Evolutionary conservation across 192 early-diverging fungal genomes (phyloP).

Genomic region (Umbelopsis isabellina): DNA sequence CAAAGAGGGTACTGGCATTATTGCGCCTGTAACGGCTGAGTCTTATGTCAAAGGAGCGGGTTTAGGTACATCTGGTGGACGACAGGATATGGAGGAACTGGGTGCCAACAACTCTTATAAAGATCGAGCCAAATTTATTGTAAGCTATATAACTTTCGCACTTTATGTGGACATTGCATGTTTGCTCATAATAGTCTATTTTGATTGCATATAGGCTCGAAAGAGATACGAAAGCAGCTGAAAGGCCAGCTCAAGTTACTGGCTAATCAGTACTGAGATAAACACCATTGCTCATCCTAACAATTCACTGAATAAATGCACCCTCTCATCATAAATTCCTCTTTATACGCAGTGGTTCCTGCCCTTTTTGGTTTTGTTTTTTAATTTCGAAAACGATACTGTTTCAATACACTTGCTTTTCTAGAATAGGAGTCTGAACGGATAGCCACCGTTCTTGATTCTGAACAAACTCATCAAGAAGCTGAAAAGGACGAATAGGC

Average conservation of each 20-base stretch:
- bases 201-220: neutral
- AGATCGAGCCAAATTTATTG: slow-evolving; percentile 29
- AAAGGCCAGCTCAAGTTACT: too few species aligned
- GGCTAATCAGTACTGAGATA: too few species aligned
- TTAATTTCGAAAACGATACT: neutral
- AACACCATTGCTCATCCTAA: too few species aligned
- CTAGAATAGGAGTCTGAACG: slow-evolving; percentile 61
- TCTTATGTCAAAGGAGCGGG: slow-evolving; percentile 49
- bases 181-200: neutral
- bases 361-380: neutral
- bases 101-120: slow-evolving; percentile 23
- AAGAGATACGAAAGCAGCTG: slow-evolving; percentile 9
- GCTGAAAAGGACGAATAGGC: slow-evolving; percentile 71
- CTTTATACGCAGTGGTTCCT: neutral
- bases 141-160: slow-evolving; percentile 7
- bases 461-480: slow-evolving; percentile 67
- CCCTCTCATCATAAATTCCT: too few species aligned
- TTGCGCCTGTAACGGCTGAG: slow-evolving; percentile 86
- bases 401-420: neutral
- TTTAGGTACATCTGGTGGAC: slow-evolving; percentile 41
- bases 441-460: slow-evolving; percentile 74
- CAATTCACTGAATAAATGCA: too few species aligned
- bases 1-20: slow-evolving; percentile 80
- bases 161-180: neutral
- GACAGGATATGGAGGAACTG: slow-evolving; percentile 20